These are phyloP conservation scores for Zymoseptoria ardabiliae DNA, from an alignment of 2,329 filamentous ascomycete species.

Conservation along the genomic window DNA sequence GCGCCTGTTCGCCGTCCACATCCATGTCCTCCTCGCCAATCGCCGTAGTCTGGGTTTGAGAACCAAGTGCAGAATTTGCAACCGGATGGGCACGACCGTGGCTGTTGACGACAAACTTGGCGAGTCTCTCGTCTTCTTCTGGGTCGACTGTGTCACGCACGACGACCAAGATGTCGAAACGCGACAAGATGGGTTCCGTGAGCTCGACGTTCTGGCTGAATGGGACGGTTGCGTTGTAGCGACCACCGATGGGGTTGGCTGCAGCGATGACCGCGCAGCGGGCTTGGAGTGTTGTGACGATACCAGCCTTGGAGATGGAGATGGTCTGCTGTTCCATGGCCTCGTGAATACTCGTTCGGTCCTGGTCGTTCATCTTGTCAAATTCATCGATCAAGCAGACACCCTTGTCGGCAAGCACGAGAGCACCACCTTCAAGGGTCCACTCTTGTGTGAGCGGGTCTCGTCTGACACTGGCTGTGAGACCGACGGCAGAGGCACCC, in stretches of 20 bases:
- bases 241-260: constrained; percentile 90
- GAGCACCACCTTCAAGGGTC: constrained; percentile 91
- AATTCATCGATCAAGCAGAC: constrained; percentile 98
- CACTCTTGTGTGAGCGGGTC: constrained; percentile 94
- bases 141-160: constrained; percentile 94
- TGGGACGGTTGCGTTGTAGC: constrained; percentile 92
- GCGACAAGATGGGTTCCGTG: constrained; percentile 92
- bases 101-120: constrained; percentile 88
- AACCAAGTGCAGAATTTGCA: constrained; percentile 29
- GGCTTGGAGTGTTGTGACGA: constrained; percentile 93
- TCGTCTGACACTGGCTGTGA: constrained; percentile 90
- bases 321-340: constrained; percentile 99
- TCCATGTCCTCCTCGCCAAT: constrained; percentile 54
- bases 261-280: constrained; percentile 94
- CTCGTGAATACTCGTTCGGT: constrained; percentile 96
- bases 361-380: constrained; percentile 99
- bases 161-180: constrained; percentile 95
- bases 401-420: constrained; percentile 89
- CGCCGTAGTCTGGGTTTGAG: constrained; percentile 33
- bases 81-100: constrained; percentile 82
- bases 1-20: constrained; percentile 41
- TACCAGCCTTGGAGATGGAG: constrained; percentile 96
- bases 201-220: constrained; percentile 95
- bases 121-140: constrained; percentile 81
- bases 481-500: constrained; percentile 92